Evolutionary conservation across 257 asterid species (phyloP).

Genomic region (Lantana camara): DNA sequence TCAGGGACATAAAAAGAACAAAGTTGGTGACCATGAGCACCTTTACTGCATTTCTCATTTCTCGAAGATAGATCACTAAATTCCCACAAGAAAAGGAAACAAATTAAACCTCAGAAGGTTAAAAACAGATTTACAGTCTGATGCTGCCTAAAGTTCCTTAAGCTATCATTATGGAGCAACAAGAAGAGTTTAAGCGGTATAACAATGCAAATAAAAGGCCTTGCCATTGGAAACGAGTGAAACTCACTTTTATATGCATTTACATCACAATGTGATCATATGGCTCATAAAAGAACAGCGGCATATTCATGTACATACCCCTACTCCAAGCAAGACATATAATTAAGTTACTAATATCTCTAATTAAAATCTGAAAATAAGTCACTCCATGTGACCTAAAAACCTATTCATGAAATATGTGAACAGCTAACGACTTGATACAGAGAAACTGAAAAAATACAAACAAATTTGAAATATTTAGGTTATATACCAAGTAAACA

Average conservation of each 20-base stretch:
- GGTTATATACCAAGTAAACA: slow-evolving; percentile 6
- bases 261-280: background rate
- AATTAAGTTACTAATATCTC: too few species aligned
- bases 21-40: too few species aligned
- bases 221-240: background rate
- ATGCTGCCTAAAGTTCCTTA: background rate
- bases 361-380: too few species aligned
- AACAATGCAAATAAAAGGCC: slow-evolving; percentile 4
- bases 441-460: slow-evolving; percentile 4
- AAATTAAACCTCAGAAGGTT: background rate
- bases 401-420: slow-evolving; percentile 11
- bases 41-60: too few species aligned
- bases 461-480: background rate
- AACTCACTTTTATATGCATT: background rate
- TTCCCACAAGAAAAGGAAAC: background rate
- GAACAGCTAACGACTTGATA: slow-evolving; percentile 1
- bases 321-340: slow-evolving; percentile 5
- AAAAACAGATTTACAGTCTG: slow-evolving; percentile 1
- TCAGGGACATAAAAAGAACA: too few species aligned
- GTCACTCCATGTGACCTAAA: too few species aligned
- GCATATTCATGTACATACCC: background rate
- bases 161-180: slow-evolving; percentile 13
- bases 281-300: slow-evolving; percentile 3
- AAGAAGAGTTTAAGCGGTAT: slow-evolving; percentile 4
- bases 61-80: background rate